Conservation (phyloP, 495 filamentous ascomycete species). For the Xylaria sp. region DNA sequence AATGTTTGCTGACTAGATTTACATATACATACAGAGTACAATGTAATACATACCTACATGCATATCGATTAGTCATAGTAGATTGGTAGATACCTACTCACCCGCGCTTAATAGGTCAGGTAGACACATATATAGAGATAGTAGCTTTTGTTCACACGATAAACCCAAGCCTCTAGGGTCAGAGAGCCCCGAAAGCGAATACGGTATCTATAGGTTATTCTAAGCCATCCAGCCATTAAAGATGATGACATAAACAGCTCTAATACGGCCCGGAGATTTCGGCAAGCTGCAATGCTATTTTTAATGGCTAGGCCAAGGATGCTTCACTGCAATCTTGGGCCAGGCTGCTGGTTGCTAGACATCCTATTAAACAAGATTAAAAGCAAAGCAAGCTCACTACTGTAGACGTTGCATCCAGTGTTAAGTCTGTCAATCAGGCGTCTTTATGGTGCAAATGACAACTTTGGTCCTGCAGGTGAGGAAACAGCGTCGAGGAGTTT, state of each 20-base stretch:
- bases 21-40: too few relatives aligned
- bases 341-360: background rate
- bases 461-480: background rate
- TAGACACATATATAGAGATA: too few relatives aligned
- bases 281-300: background rate
- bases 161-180: background rate
- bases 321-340: background rate
- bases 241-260: background rate
- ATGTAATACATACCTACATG: too few relatives aligned
- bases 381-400: background rate
- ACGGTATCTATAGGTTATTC: background rate
- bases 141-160: too few relatives aligned
- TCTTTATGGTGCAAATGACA: background rate
- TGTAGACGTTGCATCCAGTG: background rate
- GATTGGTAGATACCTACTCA: too few relatives aligned
- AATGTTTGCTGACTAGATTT: background rate
- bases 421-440: background rate
- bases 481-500: background rate
- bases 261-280: background rate
- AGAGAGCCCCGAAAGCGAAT: conserved; percentile 4
- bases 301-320: background rate
- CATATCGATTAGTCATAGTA: too few relatives aligned
- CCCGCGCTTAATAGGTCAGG: too few relatives aligned
- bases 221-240: background rate
- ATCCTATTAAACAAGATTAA: background rate